Base-by-base conservation (phyloP, 306 rosid genomes). In the Mimosa bimucronata region DNA sequence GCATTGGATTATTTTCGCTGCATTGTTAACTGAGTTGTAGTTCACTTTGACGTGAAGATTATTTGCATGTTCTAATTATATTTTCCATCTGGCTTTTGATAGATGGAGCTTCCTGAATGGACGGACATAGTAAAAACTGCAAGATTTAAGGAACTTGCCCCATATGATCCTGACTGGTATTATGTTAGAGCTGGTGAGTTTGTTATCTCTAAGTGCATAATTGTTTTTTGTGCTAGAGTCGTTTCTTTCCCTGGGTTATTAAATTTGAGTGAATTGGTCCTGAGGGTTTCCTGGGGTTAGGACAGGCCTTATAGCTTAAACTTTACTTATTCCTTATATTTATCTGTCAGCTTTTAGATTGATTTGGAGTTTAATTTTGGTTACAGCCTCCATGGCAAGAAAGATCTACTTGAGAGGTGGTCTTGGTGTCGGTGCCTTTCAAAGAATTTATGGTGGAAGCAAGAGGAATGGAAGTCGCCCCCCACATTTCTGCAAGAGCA, bases 91-190 rank as follows among this genome's bases (percentile, higher is more conserved):
- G 60, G 28, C 46, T 70, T 18, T 66, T 80, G 31, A 83, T 76
- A 92, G 97, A 80, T 90, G 76, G 97, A 92, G 82, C 94, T 92
- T 69, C 97, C 97, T 6, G 92, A 90, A 34, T 92, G 92, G 92
- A 85, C 93, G 0, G 97, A 92, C 23, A 81, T 92, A 9, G 97
- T 90, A 0, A 92, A 92, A 84, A 92, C 97, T 40, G 97, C 88
- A 2, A 82, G 65, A 45, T 90, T 90, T 78, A 92, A 92, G 79
- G 94, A 92, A 31, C 77, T 92, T 45, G 92, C 97, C 42, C 97
- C 97, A 0, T 92, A 90, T 67, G 97, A 92, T 80, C 87, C 97
- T 19, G 94, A 92, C 72, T 92, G 97, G 97, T 92, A 92, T 44
- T 92, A 38, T 28, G 71, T 90, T 23, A 84, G 97, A 81, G 87